A percentile compares a stretch with the other conserved stretches of the same genome.
Conservation (phyloP, 2,329 filamentous ascomycete species). For the Talaromyces sp. region DNA sequence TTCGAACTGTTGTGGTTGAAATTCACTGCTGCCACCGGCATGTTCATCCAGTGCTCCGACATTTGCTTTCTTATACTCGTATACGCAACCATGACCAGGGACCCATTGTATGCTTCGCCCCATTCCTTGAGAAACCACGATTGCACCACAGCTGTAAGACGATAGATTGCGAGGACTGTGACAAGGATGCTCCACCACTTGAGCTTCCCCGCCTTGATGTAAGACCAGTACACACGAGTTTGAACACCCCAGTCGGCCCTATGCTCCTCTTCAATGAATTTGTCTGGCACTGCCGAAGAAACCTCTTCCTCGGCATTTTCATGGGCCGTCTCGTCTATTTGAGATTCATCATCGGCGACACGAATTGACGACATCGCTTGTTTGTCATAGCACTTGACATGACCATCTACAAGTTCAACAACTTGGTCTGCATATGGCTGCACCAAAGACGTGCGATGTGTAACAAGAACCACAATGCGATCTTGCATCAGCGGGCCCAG, state of each 20-base stretch:
- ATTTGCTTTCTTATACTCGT: constrained; percentile 11
- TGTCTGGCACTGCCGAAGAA: constrained; percentile 55
- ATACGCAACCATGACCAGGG: constrained; percentile 16
- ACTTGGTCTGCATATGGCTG: constrained; percentile 67
- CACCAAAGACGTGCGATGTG: constrained; percentile 65
- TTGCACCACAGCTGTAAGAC: constrained; percentile 59
- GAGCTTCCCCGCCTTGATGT: constrained; percentile 73
- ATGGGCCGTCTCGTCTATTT: constrained; percentile 18
- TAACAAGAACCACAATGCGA: constrained; percentile 55
- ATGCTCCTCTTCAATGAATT: constrained; percentile 74
- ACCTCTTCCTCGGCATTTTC: constrained; percentile 36
- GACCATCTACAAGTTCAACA: constrained; percentile 61
- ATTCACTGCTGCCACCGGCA: constrained; percentile 17
- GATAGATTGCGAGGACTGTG: constrained; percentile 56
- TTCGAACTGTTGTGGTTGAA: constrained; percentile 26
- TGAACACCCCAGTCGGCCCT: constrained; percentile 71
- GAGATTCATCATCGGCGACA: constrained; percentile 20
- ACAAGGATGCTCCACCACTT: constrained; percentile 66
- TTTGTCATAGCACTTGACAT: constrained; percentile 45
- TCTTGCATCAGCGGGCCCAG: constrained; percentile 48
- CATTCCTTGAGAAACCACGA: constrained; percentile 82
- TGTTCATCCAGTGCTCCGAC: constrained; percentile 8
- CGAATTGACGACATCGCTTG: constrained; percentile 41
- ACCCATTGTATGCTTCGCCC: constrained; percentile 64
- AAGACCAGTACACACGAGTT: constrained; percentile 72